Base-by-base conservation (phyloP, 768 basidiomycete genomes). In the Favolaschia claudopus region DNA sequence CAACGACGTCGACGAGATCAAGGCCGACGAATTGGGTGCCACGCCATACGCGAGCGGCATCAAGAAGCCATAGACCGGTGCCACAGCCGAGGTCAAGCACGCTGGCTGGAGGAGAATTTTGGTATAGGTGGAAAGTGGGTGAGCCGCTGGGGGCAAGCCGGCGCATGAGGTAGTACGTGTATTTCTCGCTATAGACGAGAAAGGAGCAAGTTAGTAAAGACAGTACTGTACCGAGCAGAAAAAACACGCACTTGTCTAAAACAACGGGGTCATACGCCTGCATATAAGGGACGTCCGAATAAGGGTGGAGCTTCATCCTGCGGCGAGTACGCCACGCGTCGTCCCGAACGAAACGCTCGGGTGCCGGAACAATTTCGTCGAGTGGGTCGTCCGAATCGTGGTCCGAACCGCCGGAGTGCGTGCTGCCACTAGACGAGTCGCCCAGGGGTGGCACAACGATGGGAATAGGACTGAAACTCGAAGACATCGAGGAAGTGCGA, bases 51-150 rank as follows among this genome's bases (percentile, higher is more conserved):
- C 69, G 75, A 4, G 89, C 84, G 5, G 91, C 87, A 44, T 86
- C 77, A 0, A 85, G 57, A 6, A 87, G 77, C 92, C 92, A 94
- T 44, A 82, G 68, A 0, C 91, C 91, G 43, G 81, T 64, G 12
- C 92, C 92, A 69, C 91, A 93, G 3, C 92, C 92, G 13, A 94
- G 72, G 66, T 93, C 92, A 7, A 94, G 80, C 22, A 89, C 86
- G 13, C 76, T 74, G 1, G 72, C 68, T 1, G 90, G 88, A 1
- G 79, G 77, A n/a, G 72, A 73, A 22, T 78, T 77, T 32, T 76
- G 68, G 59, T 80, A 82, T 57, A 81, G 73, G 55, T 84, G 78
- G 66, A 93, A 92, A 0, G 86, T 84, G 0, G 91, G 90, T 0
- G 82, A 80, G 5, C 78, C 79, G 3, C 75, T 76, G 7, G 76